These are phyloP conservation scores for Grosmannia huntii DNA, from an alignment of 2,329 filamentous ascomycete species.

Conservation along the genomic window DNA sequence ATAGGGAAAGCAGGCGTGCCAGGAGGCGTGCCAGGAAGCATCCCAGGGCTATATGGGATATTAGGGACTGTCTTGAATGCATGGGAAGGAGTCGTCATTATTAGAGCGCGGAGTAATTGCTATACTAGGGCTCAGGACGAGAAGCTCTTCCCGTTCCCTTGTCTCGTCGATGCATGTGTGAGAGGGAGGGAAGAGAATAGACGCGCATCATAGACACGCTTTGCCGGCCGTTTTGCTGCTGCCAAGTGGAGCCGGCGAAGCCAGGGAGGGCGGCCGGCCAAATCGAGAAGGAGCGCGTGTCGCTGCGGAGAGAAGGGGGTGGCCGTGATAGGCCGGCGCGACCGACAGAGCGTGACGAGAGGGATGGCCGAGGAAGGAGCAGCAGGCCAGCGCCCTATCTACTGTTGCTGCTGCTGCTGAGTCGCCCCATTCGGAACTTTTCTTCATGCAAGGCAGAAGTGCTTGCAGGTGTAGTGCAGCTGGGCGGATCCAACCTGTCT, in stretches of 20 bases:
- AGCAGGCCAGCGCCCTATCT: no score
- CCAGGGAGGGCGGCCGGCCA: background rate
- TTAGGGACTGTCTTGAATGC: background rate
- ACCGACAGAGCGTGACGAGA: background rate
- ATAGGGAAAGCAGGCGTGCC: constrained; percentile 2
- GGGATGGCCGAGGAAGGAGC: background rate
- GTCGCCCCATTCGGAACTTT: background rate
- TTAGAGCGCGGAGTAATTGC: background rate
- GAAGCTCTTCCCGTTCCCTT: background rate
- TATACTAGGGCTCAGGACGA: background rate
- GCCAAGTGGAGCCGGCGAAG: background rate
- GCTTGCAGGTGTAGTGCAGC: background rate
- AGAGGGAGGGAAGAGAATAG: background rate
- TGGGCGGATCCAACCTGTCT: background rate
- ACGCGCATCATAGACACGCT: no score
- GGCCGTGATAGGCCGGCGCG: background rate
- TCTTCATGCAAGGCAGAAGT: background rate
- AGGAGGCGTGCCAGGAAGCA: background rate
- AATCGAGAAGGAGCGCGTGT: background rate
- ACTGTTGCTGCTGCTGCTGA: no score
- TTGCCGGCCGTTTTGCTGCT: background rate
- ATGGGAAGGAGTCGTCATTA: background rate
- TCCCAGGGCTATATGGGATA: background rate
- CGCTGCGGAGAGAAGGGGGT: background rate
- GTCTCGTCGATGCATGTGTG: background rate